These are phyloP conservation scores for Kodamaea jinghongensis DNA, from an alignment of 805 yeast species.

Conservation along the genomic window DNA sequence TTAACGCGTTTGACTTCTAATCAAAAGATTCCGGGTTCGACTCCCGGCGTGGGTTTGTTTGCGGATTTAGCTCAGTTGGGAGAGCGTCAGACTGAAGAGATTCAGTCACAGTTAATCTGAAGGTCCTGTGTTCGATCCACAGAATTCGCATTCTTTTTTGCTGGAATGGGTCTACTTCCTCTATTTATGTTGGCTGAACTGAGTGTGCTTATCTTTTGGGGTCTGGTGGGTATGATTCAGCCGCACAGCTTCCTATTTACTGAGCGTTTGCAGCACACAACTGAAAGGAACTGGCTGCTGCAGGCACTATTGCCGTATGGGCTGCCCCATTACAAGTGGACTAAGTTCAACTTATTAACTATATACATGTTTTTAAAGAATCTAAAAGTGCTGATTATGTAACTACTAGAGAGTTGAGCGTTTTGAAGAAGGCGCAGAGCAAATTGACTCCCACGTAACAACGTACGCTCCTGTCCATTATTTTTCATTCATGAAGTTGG, in stretches of 20 bases:
- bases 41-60: conserved; percentile 20
- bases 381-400: not conserved
- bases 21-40: conserved; percentile 11
- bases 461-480: too few relatives aligned
- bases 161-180: not conserved
- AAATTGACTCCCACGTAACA: too few relatives aligned
- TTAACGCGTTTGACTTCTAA: conserved; percentile 24
- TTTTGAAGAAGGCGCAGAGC: too few relatives aligned
- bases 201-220: not conserved
- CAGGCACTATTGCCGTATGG: too few relatives aligned
- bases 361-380: not conserved
- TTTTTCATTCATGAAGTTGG: too few relatives aligned
- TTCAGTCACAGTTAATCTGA: conserved; percentile 52
- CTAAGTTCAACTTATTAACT: not conserved
- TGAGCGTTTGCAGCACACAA: not conserved
- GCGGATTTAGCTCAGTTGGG: conserved; percentile 41
- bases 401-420: not conserved
- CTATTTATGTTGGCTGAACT: not conserved
- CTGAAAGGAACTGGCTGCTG: too few relatives aligned
- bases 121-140: conserved; percentile 91
- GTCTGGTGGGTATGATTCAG: too few relatives aligned
- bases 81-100: conserved; percentile 39
- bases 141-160: conserved; percentile 51
- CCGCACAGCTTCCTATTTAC: too few relatives aligned
- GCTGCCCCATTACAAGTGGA: too few relatives aligned